These are phyloP conservation scores for Chaetomium strumarium DNA, from an alignment of 2,329 filamentous ascomycete genomes.

Conservation along the genomic window DNA sequence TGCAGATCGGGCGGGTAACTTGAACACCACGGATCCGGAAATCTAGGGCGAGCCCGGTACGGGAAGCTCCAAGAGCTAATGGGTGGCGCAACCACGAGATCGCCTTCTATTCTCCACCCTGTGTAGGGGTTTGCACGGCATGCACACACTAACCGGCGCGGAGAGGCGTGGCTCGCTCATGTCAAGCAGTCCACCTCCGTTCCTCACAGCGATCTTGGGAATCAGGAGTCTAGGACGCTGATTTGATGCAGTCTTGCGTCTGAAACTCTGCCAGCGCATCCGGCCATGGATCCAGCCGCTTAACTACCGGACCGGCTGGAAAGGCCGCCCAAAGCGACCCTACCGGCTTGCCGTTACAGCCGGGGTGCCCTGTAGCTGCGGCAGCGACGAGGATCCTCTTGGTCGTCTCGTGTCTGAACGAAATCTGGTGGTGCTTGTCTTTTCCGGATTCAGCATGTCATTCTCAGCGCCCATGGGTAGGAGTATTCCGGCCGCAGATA, in stretches of 20 bases:
- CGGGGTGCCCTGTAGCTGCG: background rate
- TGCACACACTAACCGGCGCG: too few species aligned
- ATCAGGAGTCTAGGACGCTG: constrained; percentile 8
- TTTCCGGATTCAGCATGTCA: background rate
- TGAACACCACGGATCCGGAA: background rate
- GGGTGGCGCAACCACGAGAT: too few species aligned
- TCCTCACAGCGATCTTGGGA: background rate
- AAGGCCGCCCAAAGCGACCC: constrained; percentile 13
- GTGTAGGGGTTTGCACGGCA: too few species aligned
- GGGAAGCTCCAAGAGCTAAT: too few species aligned
- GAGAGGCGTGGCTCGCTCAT: too few species aligned
- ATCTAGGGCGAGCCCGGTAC: background rate
- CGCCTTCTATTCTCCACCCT: too few species aligned
- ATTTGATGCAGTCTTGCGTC: constrained; percentile 22
- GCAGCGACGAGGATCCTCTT: background rate
- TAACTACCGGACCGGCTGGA: constrained; percentile 3
- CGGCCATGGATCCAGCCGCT: constrained; percentile 11
- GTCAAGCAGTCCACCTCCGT: too few species aligned
- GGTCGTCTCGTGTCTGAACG: background rate
- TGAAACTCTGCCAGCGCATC: constrained; percentile 29
- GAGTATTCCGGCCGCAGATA: background rate
- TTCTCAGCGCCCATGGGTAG: background rate
- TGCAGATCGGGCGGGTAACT: background rate
- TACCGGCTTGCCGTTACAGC: background rate
- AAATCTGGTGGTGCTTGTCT: background rate